Percentiles rank a stretch among this genome's conserved stretches.
Conservation (phyloP, 2,329 filamentous ascomycete genomes). For the Colletotrichum orbiculare region DNA sequence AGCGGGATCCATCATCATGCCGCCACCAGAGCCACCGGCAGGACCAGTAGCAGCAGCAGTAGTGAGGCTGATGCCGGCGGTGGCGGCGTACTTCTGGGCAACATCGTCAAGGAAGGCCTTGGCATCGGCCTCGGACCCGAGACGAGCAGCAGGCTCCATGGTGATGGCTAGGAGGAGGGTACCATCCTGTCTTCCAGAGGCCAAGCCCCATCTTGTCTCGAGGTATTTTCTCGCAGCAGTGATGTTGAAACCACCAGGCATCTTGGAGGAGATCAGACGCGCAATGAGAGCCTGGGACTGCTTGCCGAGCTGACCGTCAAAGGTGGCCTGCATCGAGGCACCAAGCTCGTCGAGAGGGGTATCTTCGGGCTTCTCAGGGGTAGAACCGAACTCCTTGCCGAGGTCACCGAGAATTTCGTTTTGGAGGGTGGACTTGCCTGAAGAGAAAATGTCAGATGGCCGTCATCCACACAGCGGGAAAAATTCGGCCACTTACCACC, state of each 20-base stretch:
- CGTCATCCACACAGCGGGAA: neutral
- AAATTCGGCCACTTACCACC: slow-evolving; percentile 74
- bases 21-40: slow-evolving; percentile 75
- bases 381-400: slow-evolving; percentile 98
- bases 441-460: slow-evolving; percentile 7
- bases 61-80: slow-evolving; percentile 85
- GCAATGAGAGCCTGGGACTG: slow-evolving; percentile 94
- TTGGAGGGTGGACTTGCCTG: slow-evolving; percentile 97
- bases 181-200: slow-evolving; percentile 87
- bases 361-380: slow-evolving; percentile 98
- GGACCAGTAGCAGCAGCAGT: slow-evolving; percentile 79
- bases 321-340: slow-evolving; percentile 96
- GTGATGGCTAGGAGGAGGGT: slow-evolving; percentile 89
- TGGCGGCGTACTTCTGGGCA: slow-evolving; percentile 87
- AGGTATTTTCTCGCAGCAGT: slow-evolving; percentile 95
- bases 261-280: slow-evolving; percentile 96
- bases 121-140: slow-evolving; percentile 89
- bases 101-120: slow-evolving; percentile 93
- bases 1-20: slow-evolving; percentile 99
- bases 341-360: slow-evolving; percentile 95
- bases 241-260: slow-evolving; percentile 99
- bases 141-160: slow-evolving; percentile 88
- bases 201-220: slow-evolving; percentile 92
- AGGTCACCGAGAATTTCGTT: slow-evolving; percentile 98
- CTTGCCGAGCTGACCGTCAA: slow-evolving; percentile 98